A percentile compares a stretch with the other conserved stretches of the same genome.
These are phyloP conservation scores for Pseudonectria foliicola DNA, from an alignment of 2,329 filamentous ascomycete genomes.

Conservation along the genomic window DNA sequence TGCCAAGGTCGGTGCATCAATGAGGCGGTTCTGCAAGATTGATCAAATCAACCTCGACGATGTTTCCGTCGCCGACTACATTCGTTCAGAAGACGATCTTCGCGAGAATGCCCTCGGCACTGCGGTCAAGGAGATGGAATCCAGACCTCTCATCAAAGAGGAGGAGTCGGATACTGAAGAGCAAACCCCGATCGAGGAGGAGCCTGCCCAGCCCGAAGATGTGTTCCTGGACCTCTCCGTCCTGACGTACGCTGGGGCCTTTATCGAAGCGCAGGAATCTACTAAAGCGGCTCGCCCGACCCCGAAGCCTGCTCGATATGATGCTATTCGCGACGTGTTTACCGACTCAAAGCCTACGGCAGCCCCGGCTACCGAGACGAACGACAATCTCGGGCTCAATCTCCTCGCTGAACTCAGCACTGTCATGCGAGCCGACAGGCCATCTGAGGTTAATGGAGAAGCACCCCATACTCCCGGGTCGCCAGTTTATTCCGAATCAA, in stretches of 20 bases:
- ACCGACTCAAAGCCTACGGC: conserved; percentile 28
- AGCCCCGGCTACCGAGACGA: conserved; percentile 17
- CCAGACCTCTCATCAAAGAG: conserved; percentile 21
- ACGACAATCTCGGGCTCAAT: conserved; percentile 22
- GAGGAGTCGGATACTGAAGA: conserved; percentile 22
- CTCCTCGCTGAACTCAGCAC: conserved; percentile 30
- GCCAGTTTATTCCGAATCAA: conserved; percentile 10
- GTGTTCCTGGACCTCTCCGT: conserved; percentile 24
- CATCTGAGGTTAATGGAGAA: conserved; percentile 6
- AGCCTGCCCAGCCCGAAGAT: conserved; percentile 15
- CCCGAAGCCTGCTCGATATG: conserved; percentile 28
- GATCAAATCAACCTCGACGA: conserved; percentile 27
- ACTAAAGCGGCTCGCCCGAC: conserved; percentile 18
- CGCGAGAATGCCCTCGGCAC: conserved; percentile 29
- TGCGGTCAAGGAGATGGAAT: conserved; percentile 26
- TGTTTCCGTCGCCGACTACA: conserved; percentile 25
- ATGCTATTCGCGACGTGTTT: conserved; percentile 37
- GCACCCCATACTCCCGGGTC: conserved; percentile 1
- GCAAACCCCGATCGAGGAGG: conserved; percentile 15
- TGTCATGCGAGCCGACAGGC: conserved; percentile 19
- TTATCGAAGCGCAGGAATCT: conserved; percentile 22
- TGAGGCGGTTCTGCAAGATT: conserved; percentile 33
- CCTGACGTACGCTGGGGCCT: conserved; percentile 26
- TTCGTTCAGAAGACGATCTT: conserved; percentile 27
- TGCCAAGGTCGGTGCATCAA: conserved; percentile 26